A percentile compares a stretch with the other conserved stretches of the same genome.
Evolutionary conservation across 2,329 filamentous ascomycete genomes (phyloP).

Genomic region (Fusarium falciforme): DNA sequence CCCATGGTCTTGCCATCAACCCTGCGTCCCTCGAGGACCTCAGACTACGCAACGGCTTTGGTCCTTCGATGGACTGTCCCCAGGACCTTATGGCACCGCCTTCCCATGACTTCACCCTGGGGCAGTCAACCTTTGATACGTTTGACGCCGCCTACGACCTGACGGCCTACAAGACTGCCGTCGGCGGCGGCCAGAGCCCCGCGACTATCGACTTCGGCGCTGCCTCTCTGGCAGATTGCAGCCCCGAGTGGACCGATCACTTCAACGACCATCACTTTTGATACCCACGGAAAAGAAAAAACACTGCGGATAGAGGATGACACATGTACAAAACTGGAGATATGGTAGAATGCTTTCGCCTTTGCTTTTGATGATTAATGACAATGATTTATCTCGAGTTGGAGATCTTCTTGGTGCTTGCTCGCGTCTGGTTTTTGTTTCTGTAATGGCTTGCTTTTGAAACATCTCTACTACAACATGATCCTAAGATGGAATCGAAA

Average conservation of each 20-base stretch:
- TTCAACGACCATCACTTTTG: slow-evolving; percentile 48
- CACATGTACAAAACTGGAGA: slow-evolving; percentile 42
- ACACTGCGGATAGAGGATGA: slow-evolving; percentile 35
- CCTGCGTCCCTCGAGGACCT: slow-evolving; percentile 45
- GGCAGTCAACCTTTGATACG: slow-evolving; percentile 52
- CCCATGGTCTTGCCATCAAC: slow-evolving; percentile 41
- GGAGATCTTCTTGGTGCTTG: slow-evolving; percentile 16
- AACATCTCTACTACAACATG: not conserved
- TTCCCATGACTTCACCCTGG: slow-evolving; percentile 45
- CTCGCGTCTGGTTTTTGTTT: slow-evolving; percentile 9
- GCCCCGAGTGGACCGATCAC: slow-evolving; percentile 46
- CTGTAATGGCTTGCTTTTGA: not conserved
- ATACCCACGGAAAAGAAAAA: slow-evolving; percentile 42
- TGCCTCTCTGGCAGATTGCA: slow-evolving; percentile 43
- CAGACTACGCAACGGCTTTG: slow-evolving; percentile 43
- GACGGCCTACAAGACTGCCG: slow-evolving; percentile 49
- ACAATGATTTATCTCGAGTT: slow-evolving; percentile 31
- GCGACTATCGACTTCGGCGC: slow-evolving; percentile 39
- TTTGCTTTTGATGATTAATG: slow-evolving; percentile 47
- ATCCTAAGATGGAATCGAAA: not conserved
- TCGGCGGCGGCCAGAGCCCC: slow-evolving; percentile 44
- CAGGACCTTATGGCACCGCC: slow-evolving; percentile 45
- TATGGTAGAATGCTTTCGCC: slow-evolving; percentile 33
- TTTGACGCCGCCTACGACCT: slow-evolving; percentile 56
- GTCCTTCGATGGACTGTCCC: slow-evolving; percentile 42